Evolutionary conservation across 1,284 basidiomycete genomes (phyloP), one percentile per base, ranked within the genome.

Genomic region (Trametes pubescens): DNA sequence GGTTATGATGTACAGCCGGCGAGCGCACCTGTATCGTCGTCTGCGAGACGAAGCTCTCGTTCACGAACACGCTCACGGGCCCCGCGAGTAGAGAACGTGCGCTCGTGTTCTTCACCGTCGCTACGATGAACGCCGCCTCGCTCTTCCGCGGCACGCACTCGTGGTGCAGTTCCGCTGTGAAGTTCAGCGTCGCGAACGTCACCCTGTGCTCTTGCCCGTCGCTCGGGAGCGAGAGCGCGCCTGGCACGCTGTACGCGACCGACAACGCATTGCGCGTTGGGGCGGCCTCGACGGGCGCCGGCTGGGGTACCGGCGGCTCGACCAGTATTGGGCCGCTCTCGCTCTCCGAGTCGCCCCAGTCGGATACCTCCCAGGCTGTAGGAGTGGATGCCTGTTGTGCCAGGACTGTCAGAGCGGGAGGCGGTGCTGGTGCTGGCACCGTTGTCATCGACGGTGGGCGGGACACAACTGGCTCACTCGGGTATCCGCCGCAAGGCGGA

Each of bases 201-300:
- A 88, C 84, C 53, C 83, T 82, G 72, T 88, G 86, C 24, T 80
- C 77, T 4, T 78, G 72, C 0, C 81, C 84, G 69, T 87, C 86
- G 61, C 81, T 83, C 0, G 85, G 83, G 57, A 88, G 81, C 21
- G 77, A 82, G 0, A 80, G 79, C 6, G 75, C 67, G 2, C 82
- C 84, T 29, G 81, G 79, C n/a, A 87, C 83, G 26, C 76, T 71
- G 64, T 82, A 87, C 0, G 82, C 80, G n/a, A 83, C 75, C 0
- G 84, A 59, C 5, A 86, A 75, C 3, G 85, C 80, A 1, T 81
- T 84, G 68, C 61, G 61, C 47, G 26, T 47, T 14, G 58, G 51
- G 6, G 18, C 40, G 6, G 40, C 16, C 14, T 7, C 16, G 6
- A 16, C 14, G n/a, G n/a, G n/a, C 14, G 16, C 2, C 40, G 37